Conservation (phyloP, 441 rosid species). For the Francoa sonchifolia region DNA sequence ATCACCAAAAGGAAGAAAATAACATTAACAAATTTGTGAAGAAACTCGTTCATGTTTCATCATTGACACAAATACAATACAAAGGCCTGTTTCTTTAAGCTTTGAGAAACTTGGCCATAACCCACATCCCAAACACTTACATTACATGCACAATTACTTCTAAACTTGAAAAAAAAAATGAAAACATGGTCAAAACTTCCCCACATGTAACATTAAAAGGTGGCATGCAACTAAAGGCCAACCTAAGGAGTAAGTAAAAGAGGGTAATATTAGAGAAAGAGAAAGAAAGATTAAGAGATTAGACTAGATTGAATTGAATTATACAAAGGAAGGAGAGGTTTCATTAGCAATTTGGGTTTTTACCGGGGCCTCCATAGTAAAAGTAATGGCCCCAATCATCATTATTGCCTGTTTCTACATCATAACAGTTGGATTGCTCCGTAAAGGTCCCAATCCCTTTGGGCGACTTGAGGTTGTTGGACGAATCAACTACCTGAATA, state of each 20-base stretch:
- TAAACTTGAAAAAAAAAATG: constrained; percentile 13
- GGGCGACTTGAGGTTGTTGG: constrained; percentile 89
- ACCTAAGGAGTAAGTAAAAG: constrained; percentile 22
- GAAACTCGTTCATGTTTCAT: background rate
- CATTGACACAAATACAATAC: background rate
- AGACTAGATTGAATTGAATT: constrained; percentile 39
- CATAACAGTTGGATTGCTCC: constrained; percentile 85
- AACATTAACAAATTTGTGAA: background rate
- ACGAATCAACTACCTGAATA: constrained; percentile 74
- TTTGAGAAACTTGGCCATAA: constrained; percentile 36
- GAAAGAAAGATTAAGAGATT: constrained; percentile 15
- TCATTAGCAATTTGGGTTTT: constrained; percentile 62
- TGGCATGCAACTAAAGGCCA: constrained; percentile 29
- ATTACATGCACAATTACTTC: constrained; percentile 40
- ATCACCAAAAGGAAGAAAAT: background rate
- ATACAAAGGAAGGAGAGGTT: constrained; percentile 30
- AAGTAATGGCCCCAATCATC: constrained; percentile 98
- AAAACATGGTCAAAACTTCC: constrained; percentile 40
- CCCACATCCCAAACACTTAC: constrained; percentile 22
- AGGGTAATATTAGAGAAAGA: constrained; percentile 18
- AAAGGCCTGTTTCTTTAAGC: constrained; percentile 30
- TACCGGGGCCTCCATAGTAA: constrained; percentile 97
- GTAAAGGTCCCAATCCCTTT: constrained; percentile 80
- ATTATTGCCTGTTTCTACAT: constrained; percentile 73
- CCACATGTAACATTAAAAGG: constrained; percentile 33